Base-by-base conservation (phyloP, 805 yeast genomes). In the Dipodascus albidus region DNA sequence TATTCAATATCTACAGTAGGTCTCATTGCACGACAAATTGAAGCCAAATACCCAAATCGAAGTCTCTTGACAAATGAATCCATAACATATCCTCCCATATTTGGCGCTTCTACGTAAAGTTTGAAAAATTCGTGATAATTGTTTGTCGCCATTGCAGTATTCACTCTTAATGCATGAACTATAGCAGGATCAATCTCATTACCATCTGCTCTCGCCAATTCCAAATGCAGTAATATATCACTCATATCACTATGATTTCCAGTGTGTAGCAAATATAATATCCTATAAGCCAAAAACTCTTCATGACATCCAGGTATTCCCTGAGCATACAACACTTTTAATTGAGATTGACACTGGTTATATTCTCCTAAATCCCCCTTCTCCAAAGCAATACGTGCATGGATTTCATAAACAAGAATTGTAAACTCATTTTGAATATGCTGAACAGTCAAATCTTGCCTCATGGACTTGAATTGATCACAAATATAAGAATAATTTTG, bases 361-460 rank as follows among this genome's bases (percentile, higher is more conserved):
- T 86, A 89, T 67, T 93, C 98, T 8, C 97, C 97, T 57, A 91
- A 69, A 67, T 91, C 99, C 44, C 78, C 76, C 63, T 85, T 82
- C 59, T 82, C 85, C 41, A 91, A 75, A 0, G 97, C 95, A n/a
- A 90, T 72, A 50, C 89, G 78, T 2, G 93, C 93, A 67, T 91
- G 95, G 2, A 82, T 76, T 67, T 88, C 93, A 67, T 93, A 91
- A 0, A 88, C 96, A 53, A 70, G 64, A 3, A 88, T 78, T 0
- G 96, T 79, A 64, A 93, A 86, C 48, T 78, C 81, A 62, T 81
- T 81, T 61, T 83, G 83, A 48, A 91, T 82, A 63, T 85, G 85
- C 69, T 91, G 99, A 8, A 91, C 97, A 2, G 95, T 86, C 58
- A 91, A 69, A 69, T 91, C 99, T 68, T 91, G 99, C 60, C 99